A percentile compares a stretch with the other conserved stretches of the same genome.
phyloP scores from a whole-genome alignment of 805 yeast genomes.

The Wickerhamiella bombiphila region DNA sequence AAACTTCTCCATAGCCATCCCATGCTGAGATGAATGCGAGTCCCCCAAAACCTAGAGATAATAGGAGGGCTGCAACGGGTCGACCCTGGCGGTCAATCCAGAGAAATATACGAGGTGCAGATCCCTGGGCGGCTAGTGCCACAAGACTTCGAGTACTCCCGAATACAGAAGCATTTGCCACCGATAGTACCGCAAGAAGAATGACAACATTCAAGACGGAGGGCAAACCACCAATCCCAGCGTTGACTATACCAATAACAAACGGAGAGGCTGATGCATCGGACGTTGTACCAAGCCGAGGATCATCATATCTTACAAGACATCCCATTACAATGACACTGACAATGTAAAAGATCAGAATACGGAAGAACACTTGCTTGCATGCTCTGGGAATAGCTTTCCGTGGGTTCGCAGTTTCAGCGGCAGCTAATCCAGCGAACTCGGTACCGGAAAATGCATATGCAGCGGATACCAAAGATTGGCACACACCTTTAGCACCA shows the following conservation, averaged over 20 bases:
- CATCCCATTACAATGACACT: constrained; percentile 41
- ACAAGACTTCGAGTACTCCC: constrained; percentile 54
- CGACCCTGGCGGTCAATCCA: constrained; percentile 56
- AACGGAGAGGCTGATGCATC: constrained; percentile 64
- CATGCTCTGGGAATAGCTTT: constrained; percentile 49
- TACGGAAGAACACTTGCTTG: constrained; percentile 65
- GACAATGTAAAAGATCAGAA: constrained; percentile 45
- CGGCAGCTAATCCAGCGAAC: constrained; percentile 51
- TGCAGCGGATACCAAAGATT: constrained; percentile 52
- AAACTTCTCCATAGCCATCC: constrained; percentile 36
- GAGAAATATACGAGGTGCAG: constrained; percentile 42
- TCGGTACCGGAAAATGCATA: constrained; percentile 55
- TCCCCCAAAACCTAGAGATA: constrained; percentile 40
- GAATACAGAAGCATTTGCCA: constrained; percentile 59
- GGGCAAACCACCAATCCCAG: constrained; percentile 52
- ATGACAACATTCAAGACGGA: constrained; percentile 55
- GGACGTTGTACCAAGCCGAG: constrained; percentile 30
- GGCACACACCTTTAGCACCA: constrained; percentile 50
- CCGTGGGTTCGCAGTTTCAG: constrained; percentile 52
- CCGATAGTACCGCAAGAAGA: constrained; percentile 51
- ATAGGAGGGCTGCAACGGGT: constrained; percentile 42
- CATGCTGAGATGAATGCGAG: constrained; percentile 46
- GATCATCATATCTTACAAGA: constrained; percentile 44
- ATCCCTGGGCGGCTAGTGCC: constrained; percentile 48
- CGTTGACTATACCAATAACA: constrained; percentile 52